Percentiles rank a stretch among this genome's conserved stretches.
Evolutionary conservation across 2,329 filamentous ascomycete species (phyloP).

Genomic region (Cryphonectria nitschkei): DNA sequence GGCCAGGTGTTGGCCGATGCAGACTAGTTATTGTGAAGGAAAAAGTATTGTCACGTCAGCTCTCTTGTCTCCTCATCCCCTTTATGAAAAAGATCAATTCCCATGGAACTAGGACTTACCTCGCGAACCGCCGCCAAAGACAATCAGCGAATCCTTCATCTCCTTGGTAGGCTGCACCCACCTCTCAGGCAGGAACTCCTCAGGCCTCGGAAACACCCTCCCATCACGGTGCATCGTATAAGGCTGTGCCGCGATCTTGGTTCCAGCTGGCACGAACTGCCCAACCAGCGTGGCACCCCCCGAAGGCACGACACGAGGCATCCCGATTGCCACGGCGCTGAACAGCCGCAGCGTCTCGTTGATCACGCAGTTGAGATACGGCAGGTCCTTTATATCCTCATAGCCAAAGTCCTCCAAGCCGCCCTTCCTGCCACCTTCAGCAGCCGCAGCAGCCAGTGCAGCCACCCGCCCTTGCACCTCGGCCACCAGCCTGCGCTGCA

Average conservation of each 20-base stretch:
- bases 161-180: conserved; percentile 40
- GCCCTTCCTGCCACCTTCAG: too few species aligned
- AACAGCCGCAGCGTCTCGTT: conserved; percentile 52
- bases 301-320: conserved; percentile 46
- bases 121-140: conserved; percentile 37
- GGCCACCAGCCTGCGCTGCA: conserved; percentile 39
- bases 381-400: conserved; percentile 42
- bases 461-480: conserved; percentile 36
- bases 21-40: conserved; percentile 37
- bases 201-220: conserved; percentile 45
- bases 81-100: background rate
- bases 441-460: background rate
- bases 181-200: conserved; percentile 41
- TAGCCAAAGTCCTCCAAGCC: conserved; percentile 4
- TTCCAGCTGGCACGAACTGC: conserved; percentile 44
- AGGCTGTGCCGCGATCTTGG: conserved; percentile 46
- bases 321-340: conserved; percentile 42
- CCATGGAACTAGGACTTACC: conserved; percentile 29
- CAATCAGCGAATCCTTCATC: conserved; percentile 36
- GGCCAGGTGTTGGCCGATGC: conserved; percentile 59
- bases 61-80: background rate
- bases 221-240: conserved; percentile 52
- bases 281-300: conserved; percentile 45
- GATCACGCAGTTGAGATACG: conserved; percentile 47
- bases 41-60: background rate